Evolutionary conservation across 129 eudicot genomes (phyloP).

Genomic region (Artemisia argyi): DNA sequence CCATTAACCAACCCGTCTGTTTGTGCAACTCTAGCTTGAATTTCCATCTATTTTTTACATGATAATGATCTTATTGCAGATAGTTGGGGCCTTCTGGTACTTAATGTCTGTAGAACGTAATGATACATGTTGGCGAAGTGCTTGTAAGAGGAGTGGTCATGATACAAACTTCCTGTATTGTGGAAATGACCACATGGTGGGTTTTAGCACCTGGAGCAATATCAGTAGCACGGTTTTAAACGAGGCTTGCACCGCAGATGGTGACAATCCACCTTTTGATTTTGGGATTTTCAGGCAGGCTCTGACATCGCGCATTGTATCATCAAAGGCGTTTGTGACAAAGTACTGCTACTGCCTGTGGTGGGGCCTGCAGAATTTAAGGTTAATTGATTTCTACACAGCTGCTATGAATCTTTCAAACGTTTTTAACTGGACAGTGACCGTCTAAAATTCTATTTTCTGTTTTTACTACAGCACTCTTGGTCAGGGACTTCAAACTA

Average conservation of each 20-base stretch:
- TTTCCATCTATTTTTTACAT: neutral
- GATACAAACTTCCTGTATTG: constrained; percentile 62
- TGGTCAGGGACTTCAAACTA: constrained; percentile 93
- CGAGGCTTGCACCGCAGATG: constrained; percentile 44
- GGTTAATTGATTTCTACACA: constrained; percentile 42
- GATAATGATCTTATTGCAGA: constrained; percentile 44
- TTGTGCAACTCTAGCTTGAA: neutral
- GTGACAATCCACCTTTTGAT: constrained; percentile 64
- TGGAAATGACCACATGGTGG: constrained; percentile 56
- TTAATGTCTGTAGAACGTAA: constrained; percentile 71
- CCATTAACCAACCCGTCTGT: no score
- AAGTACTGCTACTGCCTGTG: constrained; percentile 92
- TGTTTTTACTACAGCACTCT: constrained; percentile 57
- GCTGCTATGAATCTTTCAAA: neutral
- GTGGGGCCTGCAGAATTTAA: constrained; percentile 97
- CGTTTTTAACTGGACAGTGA: neutral
- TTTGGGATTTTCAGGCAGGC: constrained; percentile 88
- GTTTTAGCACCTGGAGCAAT: constrained; percentile 52
- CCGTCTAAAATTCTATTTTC: neutral
- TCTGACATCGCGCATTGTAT: constrained; percentile 67
- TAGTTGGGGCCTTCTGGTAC: constrained; percentile 96
- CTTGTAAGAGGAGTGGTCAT: constrained; percentile 44
- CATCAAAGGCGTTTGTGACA: constrained; percentile 55
- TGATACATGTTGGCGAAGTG: constrained; percentile 80
- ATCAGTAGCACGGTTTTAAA: constrained; percentile 52